Evolutionary conservation across 2,329 filamentous ascomycete species (phyloP), one percentile per base, ranked within the genome.

Genomic region (Fusarium guadeloupense): DNA sequence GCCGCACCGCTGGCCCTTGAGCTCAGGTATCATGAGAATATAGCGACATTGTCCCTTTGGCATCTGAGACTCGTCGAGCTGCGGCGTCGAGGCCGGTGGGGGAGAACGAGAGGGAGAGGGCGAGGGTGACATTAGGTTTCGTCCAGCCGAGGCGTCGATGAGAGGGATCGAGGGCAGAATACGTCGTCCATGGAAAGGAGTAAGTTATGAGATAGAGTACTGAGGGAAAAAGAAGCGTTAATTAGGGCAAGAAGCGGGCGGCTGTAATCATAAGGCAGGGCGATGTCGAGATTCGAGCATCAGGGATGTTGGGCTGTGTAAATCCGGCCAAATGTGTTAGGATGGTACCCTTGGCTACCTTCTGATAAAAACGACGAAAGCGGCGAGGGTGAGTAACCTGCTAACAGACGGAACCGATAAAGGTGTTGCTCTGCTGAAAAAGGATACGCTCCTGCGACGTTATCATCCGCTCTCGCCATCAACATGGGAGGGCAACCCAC

Each of bases 41-140:
- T 83, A 87, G 56, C 83, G 82, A 64, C 85, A 87, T 64, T 85
- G 82, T 26, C 85, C 85, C 63, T 80, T 78, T 13, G 85, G 85
- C 19, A 87, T 77, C 43, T 77, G 77, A 31, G 77, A 60, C 48
- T 83, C 81, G 52, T 83, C 81, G 47, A 35, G 46, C 45, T 62
- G 59, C 54, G 59, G 66, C 60, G 67, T 66, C 54, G 56, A 60
- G 35, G 68, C 64, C 59, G 66, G 60, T 58, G 61, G 65, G 31
- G 66, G 54, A 42, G 67, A 69, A 41, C 33, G 57, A 54, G 66
- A 54, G 56, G 61, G 63, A 53, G 69, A 68, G 38, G 61, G 63
- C 51, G 69, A 68, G 38, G 59, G 63, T 59, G 68, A 64, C 69
- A 71, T 71, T 62, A 64, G 68, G 62, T 64, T 62, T 64, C 67